Evolutionary conservation across 306 rosid genomes (phyloP), one percentile per base, ranked within the genome.

Genomic region (Glycine latifolia): DNA sequence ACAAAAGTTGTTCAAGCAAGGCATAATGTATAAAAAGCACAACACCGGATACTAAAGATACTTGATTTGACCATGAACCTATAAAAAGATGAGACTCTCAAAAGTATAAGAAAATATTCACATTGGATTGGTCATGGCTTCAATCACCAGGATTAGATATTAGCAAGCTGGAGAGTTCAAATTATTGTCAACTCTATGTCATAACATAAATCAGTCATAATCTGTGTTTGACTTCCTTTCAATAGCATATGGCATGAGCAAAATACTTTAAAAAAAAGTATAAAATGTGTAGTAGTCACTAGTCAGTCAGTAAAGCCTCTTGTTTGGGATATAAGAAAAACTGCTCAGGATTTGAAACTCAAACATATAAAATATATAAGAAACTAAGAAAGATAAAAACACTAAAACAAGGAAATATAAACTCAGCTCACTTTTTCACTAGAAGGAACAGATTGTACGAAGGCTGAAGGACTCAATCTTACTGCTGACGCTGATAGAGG

Each of bases 371-470:
- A 80, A 26, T 3, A 67, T 20, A 10, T 4, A n/a, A 13, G 31
- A 26, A 26, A 26, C 31, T 26, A 26, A 26, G 31, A 26, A 26
- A 26, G 60, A 60, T 11, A 8, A 62, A 70, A 76, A 43, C 16
- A 72, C 72, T 20, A 16, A 67, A 55, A 37, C 5, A 53, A 8
- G 15, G 68, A 73, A 79, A 72, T 35, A 79, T 54, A 49, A 79
- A 83, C 78, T 62, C 78, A 79, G 54, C 86, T 90, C 87, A 91
- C 97, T 77, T 89, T 80, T 60, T 84, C 87, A 50, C 81, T 58
- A 78, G 88, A 75, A 77, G 91, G 80, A 74, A 52, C 76, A 33
- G 77, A 72, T 62, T 82, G 91, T 78, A 12, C 35, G 61, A 86
- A 54, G 79, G 85, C 86, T 73, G 91, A 82, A 61, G 90, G 86